Percentiles rank a stretch among this genome's conserved stretches.
phyloP scores from a whole-genome alignment of 208 protist genomes.

The Wallacemonas sp. region DNA sequence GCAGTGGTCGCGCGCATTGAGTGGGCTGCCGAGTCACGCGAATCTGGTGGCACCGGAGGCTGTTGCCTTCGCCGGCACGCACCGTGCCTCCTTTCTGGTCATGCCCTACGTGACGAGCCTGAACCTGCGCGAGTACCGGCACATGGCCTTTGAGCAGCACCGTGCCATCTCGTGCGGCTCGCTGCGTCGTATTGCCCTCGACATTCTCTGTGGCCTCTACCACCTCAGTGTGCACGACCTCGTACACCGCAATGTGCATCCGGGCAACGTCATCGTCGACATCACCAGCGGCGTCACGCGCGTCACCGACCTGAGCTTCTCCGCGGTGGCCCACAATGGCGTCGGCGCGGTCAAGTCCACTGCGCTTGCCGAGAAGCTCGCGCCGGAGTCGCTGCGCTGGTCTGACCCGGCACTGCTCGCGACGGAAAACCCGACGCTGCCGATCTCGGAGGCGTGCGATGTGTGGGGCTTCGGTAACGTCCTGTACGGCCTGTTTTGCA shows the following conservation, averaged over 20 bases:
- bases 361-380: conserved; percentile 7
- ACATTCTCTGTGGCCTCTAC: conserved; percentile 13
- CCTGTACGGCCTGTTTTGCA: conserved; percentile 14
- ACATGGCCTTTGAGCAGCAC: conserved; percentile 18
- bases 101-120: conserved; percentile 18
- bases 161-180: conserved; percentile 14
- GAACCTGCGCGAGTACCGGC: conserved; percentile 14
- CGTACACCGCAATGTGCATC: conserved; percentile 13
- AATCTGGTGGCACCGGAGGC: conserved; percentile 1
- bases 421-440: not conserved
- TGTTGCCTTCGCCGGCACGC: not conserved
- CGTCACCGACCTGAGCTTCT: conserved; percentile 15
- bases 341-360: conserved; percentile 10
- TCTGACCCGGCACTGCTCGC: conserved; percentile 10
- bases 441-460: not conserved
- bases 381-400: conserved; percentile 11
- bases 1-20: not conserved
- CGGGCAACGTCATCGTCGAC: conserved; percentile 13
- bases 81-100: conserved; percentile 2
- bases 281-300: conserved; percentile 5
- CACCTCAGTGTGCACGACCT: conserved; percentile 4
- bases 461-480: conserved; percentile 16
- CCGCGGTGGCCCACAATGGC: conserved; percentile 3
- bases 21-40: conserved; percentile 3
- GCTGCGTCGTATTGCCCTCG: conserved; percentile 5